Evolutionary conservation across 2,329 filamentous ascomycete genomes (phyloP).

Genomic region (Penicillium sp.): DNA sequence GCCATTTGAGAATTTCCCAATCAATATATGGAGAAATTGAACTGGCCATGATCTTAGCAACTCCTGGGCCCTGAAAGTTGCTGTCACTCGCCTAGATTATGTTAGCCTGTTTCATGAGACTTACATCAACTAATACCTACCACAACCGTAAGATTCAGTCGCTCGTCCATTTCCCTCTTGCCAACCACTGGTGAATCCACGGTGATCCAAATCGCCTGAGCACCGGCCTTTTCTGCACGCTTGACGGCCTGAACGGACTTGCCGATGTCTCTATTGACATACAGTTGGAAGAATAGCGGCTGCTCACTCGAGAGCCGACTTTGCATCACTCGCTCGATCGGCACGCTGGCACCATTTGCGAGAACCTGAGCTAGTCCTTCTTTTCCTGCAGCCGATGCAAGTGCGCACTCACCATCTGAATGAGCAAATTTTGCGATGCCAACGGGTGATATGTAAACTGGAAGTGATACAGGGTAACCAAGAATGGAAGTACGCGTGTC

Average conservation of each 20-base stretch:
- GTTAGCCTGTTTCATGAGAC: not conserved
- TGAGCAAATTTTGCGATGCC: conserved; percentile 47
- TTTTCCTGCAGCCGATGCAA: conserved; percentile 40
- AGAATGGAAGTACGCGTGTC: conserved; percentile 37
- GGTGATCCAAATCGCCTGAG: conserved; percentile 32
- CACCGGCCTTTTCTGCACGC: conserved; percentile 28
- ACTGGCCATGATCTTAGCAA: conserved; percentile 30
- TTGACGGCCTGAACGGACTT: conserved; percentile 26
- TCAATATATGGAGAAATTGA: conserved; percentile 30
- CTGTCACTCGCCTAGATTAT: conserved; percentile 10
- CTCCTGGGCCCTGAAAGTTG: conserved; percentile 20
- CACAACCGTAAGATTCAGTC: conserved; percentile 25
- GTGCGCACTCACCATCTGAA: conserved; percentile 43
- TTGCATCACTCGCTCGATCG: conserved; percentile 39
- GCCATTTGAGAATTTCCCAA: conserved; percentile 37
- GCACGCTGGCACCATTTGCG: conserved; percentile 41
- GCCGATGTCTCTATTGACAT: conserved; percentile 34
- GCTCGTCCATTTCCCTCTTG: conserved; percentile 33
- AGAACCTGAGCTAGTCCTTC: conserved; percentile 38
- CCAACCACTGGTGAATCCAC: conserved; percentile 36
- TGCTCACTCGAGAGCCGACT: conserved; percentile 19
- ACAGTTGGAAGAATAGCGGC: conserved; percentile 39
- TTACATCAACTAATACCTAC: conserved; percentile 8
- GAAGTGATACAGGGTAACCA: conserved; percentile 33
- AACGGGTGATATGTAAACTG: conserved; percentile 43